Base-by-base conservation (phyloP, 352 stramenopile genomes). In the Thalassiosira hispida region DNA sequence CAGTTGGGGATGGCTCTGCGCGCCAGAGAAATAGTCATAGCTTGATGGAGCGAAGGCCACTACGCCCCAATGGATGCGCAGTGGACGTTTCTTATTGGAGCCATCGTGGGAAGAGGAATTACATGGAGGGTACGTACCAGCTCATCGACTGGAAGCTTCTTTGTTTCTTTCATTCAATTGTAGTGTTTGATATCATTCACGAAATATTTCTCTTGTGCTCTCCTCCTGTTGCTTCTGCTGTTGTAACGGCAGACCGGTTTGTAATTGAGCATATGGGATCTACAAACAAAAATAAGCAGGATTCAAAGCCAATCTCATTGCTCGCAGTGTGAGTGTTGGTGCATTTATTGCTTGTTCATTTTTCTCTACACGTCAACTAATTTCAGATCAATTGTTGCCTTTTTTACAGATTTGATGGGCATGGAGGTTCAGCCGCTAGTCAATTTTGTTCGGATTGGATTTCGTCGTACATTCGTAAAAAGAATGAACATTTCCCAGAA, bases 381-480 rank as follows among this genome's bases (percentile, higher is more conserved):
- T n/a, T 27, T 89, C 0, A 86, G 75, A n/a, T 83, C 63, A 31
- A 25, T 84, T 27, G 84, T 74, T 47, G 33, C 86, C 35, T 42
- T 42, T 5, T 5, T 5, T 42, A 42, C 5, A 12, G 5, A 9
- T 94, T 90, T 83, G 90, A 94, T 77, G 90, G 90, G 1, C 90
- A 94, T 63, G 90, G 87, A 47, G 90, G 90, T 47, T 76, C 88
- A 25, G 85, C 89, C 35, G 84, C 82, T 3, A 88, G 73, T 56
- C 90, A 94, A 55, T 94, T 90, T 77, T 94, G 90, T 40, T 84
- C 82, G 0, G 90, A 94, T 76, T 94, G 89, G 89, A 46, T 94
- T 31, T 88, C 86, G 16, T 79, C 68, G 11, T 94, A 94, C 62
- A 64, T 94, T 64, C 79, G 79, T 8, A 86, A 86, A 62, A 85